A percentile compares a stretch with the other conserved stretches of the same genome.
Evolutionary conservation across 768 basidiomycete species (phyloP).

Genomic region (Panus rudis): DNA sequence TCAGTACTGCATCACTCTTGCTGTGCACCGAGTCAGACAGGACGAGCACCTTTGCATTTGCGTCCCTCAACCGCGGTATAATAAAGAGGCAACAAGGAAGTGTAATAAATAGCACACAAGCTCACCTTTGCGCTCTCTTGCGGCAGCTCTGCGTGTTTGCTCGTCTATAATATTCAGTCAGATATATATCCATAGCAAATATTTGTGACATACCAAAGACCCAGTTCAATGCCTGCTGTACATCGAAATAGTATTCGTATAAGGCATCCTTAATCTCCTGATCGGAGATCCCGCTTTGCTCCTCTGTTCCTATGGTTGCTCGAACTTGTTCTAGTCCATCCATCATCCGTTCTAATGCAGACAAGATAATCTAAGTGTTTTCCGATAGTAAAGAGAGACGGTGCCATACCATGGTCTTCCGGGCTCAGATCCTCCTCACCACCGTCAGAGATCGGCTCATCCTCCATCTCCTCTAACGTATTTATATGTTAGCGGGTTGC

Average conservation of each 20-base stretch:
- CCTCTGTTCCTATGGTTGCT: constrained; percentile 57
- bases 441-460: constrained; percentile 70
- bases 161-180: constrained; percentile 43
- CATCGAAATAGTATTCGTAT: constrained; percentile 86
- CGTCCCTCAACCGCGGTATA: constrained; percentile 4
- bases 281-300: constrained; percentile 64
- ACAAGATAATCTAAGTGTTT: not conserved
- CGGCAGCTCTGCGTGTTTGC: constrained; percentile 52
- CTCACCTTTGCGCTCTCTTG: constrained; percentile 84
- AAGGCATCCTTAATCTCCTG: constrained; percentile 68
- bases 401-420: constrained; percentile 65
- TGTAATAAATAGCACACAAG: constrained; percentile 25
- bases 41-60: constrained; percentile 23
- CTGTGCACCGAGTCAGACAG: constrained; percentile 1
- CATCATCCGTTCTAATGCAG: constrained; percentile 53
- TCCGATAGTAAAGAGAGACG: not conserved
- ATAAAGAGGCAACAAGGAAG: constrained; percentile 9
- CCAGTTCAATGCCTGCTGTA: constrained; percentile 69
- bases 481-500: constrained; percentile 2
- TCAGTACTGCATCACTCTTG: constrained; percentile 1
- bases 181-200: not conserved
- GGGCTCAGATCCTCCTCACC: constrained; percentile 76
- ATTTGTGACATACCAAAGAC: constrained; percentile 54
- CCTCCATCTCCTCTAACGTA: constrained; percentile 81
- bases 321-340: constrained; percentile 65